A percentile compares a stretch with the other conserved stretches of the same genome.
Conservation (phyloP, 2,329 filamentous ascomycete species). For the Alternaria burnsii region DNA sequence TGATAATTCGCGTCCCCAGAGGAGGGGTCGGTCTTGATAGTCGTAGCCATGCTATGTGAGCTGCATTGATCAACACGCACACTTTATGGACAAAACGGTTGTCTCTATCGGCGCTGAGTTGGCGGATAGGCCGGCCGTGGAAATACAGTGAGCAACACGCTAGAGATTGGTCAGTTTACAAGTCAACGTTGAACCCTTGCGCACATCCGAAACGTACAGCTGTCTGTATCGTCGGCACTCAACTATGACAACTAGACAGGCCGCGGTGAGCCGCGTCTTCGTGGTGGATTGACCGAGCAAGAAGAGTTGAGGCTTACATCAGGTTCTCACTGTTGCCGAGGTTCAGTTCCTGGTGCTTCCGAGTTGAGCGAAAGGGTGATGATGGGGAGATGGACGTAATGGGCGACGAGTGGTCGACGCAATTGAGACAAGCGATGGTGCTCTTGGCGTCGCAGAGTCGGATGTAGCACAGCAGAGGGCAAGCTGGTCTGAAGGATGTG, state of each 20-base stretch:
- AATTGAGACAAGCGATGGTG: conserved; percentile 42
- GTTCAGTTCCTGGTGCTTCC: not conserved
- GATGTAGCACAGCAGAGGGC: conserved; percentile 25
- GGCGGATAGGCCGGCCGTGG: conserved; percentile 15
- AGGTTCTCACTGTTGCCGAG: not conserved
- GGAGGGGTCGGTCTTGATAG: conserved; percentile 46
- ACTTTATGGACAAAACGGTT: conserved; percentile 22
- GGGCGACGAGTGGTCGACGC: conserved; percentile 13
- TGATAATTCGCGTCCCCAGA: conserved; percentile 38
- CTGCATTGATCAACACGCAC: conserved; percentile 38
- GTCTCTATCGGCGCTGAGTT: conserved; percentile 14
- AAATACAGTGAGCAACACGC: conserved; percentile 18
- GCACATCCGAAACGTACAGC: conserved; percentile 39
- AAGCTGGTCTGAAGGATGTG: conserved; percentile 23
- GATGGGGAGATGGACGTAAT: conserved; percentile 1
- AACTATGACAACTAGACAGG: conserved; percentile 10
- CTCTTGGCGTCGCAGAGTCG: conserved; percentile 41
- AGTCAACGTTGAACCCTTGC: conserved; percentile 31
- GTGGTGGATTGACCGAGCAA: conserved; percentile 11
- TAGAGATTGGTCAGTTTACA: conserved; percentile 34
- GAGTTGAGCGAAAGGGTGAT: conserved; percentile 3
- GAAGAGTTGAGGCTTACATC: conserved; percentile 1
- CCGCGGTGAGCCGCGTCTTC: not conserved
- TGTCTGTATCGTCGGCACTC: conserved; percentile 7
- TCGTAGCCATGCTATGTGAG: conserved; percentile 43